These are phyloP conservation scores for Dipodascopsis tothii DNA, from an alignment of 805 yeast species.

Conservation along the genomic window DNA sequence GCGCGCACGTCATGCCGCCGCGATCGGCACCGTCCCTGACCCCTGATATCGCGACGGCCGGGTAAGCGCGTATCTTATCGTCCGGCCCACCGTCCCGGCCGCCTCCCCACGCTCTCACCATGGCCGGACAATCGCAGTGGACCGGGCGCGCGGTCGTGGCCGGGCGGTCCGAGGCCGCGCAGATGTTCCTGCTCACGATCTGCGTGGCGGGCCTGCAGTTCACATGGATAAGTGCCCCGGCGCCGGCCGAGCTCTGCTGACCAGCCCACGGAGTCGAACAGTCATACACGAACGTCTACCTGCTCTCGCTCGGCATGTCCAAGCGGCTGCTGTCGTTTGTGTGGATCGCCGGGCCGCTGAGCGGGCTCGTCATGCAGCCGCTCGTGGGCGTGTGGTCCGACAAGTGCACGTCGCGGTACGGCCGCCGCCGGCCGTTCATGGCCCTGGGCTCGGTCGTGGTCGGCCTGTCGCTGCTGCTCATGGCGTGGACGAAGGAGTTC, in stretches of 20 bases:
- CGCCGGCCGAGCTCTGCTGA: neutral
- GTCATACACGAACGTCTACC: constrained; percentile 33
- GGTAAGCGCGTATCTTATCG: no score
- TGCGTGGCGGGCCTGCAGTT: constrained; percentile 54
- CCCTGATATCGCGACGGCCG: no score
- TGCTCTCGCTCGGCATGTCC: constrained; percentile 52
- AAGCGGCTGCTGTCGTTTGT: constrained; percentile 49
- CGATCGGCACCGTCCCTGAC: no score
- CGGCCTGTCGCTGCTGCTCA: constrained; percentile 37
- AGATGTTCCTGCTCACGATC: constrained; percentile 42
- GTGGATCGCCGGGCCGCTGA: constrained; percentile 63
- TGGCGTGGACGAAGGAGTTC: constrained; percentile 43
- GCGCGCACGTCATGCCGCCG: no score
- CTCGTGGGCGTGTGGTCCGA: constrained; percentile 55
- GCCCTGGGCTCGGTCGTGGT: constrained; percentile 49
- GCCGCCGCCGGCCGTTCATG: constrained; percentile 54
- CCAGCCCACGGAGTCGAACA: constrained; percentile 20
- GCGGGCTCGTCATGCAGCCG: constrained; percentile 62
- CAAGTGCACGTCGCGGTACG: constrained; percentile 39
- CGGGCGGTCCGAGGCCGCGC: constrained; percentile 26
- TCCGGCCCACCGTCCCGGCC: no score
- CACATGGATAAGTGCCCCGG: constrained; percentile 47
- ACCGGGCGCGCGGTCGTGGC: constrained; percentile 20
- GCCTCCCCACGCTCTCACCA: no score
- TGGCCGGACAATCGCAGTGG: constrained; percentile 11